phyloP scores from a whole-genome alignment of 1,284 basidiomycete species.

The Cystobasidium sp. region DNA sequence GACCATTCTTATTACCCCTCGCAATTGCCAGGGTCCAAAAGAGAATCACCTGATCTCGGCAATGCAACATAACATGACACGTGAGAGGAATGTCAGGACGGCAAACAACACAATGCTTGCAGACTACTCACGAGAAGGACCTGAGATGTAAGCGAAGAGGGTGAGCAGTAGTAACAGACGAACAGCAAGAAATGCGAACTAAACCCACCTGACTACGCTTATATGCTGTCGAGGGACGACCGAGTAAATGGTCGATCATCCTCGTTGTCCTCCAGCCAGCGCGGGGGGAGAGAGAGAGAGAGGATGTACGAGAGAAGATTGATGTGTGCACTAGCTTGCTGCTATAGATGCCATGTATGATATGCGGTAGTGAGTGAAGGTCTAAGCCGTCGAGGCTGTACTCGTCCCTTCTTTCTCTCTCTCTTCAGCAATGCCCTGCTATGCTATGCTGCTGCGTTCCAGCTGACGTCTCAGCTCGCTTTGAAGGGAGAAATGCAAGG shows the following conservation, averaged over 20 bases:
- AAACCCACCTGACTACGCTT: conserved; percentile 69
- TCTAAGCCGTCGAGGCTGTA: too few species aligned
- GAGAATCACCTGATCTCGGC: conserved; percentile 69
- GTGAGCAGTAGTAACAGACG: not conserved
- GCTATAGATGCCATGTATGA: too few species aligned
- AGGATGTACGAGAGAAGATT: not conserved
- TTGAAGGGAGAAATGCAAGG: too few species aligned
- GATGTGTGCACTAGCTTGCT: not conserved
- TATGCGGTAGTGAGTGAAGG: too few species aligned
- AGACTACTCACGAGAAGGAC: conserved; percentile 27
- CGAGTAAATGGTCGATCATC: conserved; percentile 84
- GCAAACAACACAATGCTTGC: not conserved
- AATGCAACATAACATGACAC: not conserved
- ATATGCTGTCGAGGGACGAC: conserved; percentile 74
- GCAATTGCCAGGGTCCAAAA: conserved; percentile 86
- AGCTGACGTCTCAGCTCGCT: too few species aligned
- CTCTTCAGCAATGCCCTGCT: too few species aligned
- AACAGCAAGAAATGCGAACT: not conserved
- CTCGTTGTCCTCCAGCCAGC: not conserved
- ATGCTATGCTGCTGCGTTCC: not conserved
- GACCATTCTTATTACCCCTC: conserved; percentile 70
- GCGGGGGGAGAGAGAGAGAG: conserved; percentile 3
- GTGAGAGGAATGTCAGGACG: conserved; percentile 19
- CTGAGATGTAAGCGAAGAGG: conserved; percentile 1
- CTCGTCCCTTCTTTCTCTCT: too few species aligned